A percentile compares a stretch with the other conserved stretches of the same genome.
These are phyloP conservation scores for Coemansia sp. DNA, from an alignment of 192 early-diverging fungal genomes.

Conservation along the genomic window DNA sequence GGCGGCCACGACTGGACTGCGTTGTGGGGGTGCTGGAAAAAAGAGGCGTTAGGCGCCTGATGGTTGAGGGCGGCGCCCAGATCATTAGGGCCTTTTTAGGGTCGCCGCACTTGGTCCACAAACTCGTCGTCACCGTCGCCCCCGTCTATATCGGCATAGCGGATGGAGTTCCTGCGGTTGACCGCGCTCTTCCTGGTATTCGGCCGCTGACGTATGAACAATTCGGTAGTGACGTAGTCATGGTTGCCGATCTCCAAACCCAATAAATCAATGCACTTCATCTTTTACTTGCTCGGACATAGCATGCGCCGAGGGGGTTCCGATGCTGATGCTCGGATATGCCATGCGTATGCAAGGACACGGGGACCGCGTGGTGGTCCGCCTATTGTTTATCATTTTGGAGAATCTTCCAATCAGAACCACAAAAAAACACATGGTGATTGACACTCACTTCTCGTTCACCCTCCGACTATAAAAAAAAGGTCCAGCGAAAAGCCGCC, in stretches of 20 bases:
- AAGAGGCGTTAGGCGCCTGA: constrained; percentile 58
- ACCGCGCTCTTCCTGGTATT: constrained; percentile 14
- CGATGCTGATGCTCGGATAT: not conserved
- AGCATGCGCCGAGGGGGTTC: not conserved
- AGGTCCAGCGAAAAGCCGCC: not conserved
- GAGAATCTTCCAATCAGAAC: not conserved
- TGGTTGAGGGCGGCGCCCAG: constrained; percentile 88
- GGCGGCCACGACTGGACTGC: constrained; percentile 8
- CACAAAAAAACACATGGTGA: not conserved
- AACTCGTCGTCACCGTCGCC: constrained; percentile 67
- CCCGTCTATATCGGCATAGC: constrained; percentile 64
- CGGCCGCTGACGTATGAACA: constrained; percentile 36
- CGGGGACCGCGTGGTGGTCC: not conserved
- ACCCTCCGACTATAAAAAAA: not conserved
- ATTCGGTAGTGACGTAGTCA: constrained; percentile 59
- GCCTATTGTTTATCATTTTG: not conserved
- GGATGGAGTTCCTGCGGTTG: constrained; percentile 54
- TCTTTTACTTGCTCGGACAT: not conserved
- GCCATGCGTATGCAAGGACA: not conserved
- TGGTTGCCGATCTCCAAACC: constrained; percentile 33
- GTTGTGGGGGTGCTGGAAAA: constrained; percentile 22
- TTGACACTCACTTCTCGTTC: not conserved
- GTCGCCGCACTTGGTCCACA: constrained; percentile 7
- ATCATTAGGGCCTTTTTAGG: constrained; percentile 69
- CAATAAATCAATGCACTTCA: not conserved